Percentiles rank a stretch among this genome's conserved stretches.
These are phyloP conservation scores for Maudiozyma turicensis DNA, from an alignment of 805 yeast species.

Conservation along the genomic window DNA sequence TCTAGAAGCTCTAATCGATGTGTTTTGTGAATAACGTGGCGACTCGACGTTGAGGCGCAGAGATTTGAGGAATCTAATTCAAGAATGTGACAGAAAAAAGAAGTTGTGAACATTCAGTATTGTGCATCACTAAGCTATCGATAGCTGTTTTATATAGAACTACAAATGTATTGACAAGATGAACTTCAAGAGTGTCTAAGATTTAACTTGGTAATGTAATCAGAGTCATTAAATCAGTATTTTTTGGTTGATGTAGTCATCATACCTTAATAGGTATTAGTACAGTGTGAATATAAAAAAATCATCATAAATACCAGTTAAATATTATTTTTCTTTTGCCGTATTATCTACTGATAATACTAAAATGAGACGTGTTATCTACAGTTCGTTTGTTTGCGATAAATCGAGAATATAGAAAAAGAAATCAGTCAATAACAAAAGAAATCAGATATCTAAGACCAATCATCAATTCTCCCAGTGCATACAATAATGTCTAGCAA, in stretches of 20 bases:
- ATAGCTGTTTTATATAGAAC: no score
- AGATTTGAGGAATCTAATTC: no score
- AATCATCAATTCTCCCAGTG: slow-evolving; percentile 31
- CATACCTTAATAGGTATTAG: slow-evolving; percentile 25
- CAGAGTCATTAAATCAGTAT: slow-evolving; percentile 36
- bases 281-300: slow-evolving; percentile 31
- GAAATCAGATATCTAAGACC: slow-evolving; percentile 33
- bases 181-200: no score
- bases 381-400: background rate
- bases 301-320: slow-evolving; percentile 11
- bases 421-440: background rate
- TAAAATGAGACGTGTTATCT: background rate
- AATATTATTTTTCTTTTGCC: background rate
- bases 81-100: no score
- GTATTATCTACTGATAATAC: background rate
- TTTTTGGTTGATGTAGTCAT: slow-evolving; percentile 28
- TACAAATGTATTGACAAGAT: no score
- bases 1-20: no score
- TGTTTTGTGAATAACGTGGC: no score
- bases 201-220: slow-evolving; percentile 1
- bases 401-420: background rate
- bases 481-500: slow-evolving; percentile 13
- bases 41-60: no score
- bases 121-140: no score
- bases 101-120: no score